Evolutionary conservation across 2,329 filamentous ascomycete genomes (phyloP).

Genomic region (Fusarium metavorans): DNA sequence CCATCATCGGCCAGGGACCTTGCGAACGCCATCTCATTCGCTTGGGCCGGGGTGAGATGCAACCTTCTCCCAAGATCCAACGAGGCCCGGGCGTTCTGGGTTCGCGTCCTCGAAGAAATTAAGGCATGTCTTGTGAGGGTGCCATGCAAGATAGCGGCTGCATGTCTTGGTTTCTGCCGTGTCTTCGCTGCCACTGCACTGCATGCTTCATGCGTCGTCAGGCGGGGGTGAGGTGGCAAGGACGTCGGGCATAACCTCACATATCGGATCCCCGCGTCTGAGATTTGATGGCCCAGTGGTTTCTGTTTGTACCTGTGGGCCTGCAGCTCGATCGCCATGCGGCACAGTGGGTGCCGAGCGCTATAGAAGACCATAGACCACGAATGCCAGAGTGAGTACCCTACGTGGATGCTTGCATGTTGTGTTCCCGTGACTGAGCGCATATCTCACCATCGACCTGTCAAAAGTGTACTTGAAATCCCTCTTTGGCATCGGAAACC

Average conservation of each 20-base stretch:
- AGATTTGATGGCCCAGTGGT: conserved; percentile 3
- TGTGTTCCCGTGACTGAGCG: not conserved
- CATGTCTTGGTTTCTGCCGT: conserved; percentile 15
- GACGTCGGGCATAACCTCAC: conserved; percentile 7
- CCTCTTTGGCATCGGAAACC: not conserved
- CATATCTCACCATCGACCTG: not conserved
- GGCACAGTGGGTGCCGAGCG: not conserved
- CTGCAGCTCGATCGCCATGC: conserved; percentile 13
- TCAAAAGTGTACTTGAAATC: not conserved
- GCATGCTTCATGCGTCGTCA: conserved; percentile 3
- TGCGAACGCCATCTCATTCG: conserved; percentile 25
- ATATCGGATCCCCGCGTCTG: conserved; percentile 15
- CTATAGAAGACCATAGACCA: not conserved
- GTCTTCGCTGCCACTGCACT: conserved; percentile 1
- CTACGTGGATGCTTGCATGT: not conserved
- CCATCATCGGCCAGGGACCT: conserved; percentile 14
- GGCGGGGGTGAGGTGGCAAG: conserved; percentile 9
- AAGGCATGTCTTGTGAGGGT: not conserved
- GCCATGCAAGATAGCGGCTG: conserved; percentile 9
- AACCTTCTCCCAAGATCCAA: conserved; percentile 15
- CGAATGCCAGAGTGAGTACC: not conserved
- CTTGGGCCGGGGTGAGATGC: conserved; percentile 16
- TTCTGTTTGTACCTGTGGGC: conserved; percentile 1
- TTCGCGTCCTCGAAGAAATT: conserved; percentile 6
- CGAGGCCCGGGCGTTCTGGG: conserved; percentile 11